Evolutionary conservation across 164 flowering plant species (phyloP).

Genomic region (Dillenia suffruticosa): DNA sequence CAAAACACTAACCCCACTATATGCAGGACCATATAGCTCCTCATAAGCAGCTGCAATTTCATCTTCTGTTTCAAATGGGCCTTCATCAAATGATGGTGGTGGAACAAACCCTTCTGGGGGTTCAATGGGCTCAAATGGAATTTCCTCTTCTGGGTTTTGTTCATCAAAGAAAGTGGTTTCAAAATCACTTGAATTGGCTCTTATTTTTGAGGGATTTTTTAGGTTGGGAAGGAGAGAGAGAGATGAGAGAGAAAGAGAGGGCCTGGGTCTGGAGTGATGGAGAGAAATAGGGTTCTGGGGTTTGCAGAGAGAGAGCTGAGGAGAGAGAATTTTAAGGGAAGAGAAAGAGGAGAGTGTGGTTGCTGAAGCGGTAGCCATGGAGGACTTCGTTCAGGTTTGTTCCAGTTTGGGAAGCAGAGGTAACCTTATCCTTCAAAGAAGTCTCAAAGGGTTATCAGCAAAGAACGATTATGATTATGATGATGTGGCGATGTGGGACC

Average conservation of each 20-base stretch:
- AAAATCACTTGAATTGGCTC: constrained; percentile 27
- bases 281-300: constrained; percentile 6
- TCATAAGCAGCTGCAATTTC: constrained; percentile 79
- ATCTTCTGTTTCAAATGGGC: constrained; percentile 64
- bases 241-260: constrained; percentile 9
- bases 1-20: constrained; percentile 59
- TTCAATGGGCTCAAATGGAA: constrained; percentile 37
- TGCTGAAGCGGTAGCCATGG: constrained; percentile 22
- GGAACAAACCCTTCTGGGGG: constrained; percentile 62
- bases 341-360: constrained; percentile 33
- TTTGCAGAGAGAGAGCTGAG: constrained; percentile 12
- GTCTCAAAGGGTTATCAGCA: background rate
- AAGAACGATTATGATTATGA: background rate
- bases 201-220: constrained; percentile 6
- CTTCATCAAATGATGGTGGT: constrained; percentile 71
- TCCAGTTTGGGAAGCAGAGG: background rate
- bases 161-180: constrained; percentile 61
- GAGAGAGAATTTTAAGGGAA: constrained; percentile 6
- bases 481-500: too few relatives aligned
- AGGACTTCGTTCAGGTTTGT: background rate
- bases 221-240: constrained; percentile 11
- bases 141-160: constrained; percentile 41
- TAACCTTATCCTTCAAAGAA: background rate
- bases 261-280: constrained; percentile 13
- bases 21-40: constrained; percentile 85